Percentiles rank a stretch among this genome's conserved stretches.
Evolutionary conservation across 768 basidiomycete genomes (phyloP).

Genomic region (Phylloporus sp.): DNA sequence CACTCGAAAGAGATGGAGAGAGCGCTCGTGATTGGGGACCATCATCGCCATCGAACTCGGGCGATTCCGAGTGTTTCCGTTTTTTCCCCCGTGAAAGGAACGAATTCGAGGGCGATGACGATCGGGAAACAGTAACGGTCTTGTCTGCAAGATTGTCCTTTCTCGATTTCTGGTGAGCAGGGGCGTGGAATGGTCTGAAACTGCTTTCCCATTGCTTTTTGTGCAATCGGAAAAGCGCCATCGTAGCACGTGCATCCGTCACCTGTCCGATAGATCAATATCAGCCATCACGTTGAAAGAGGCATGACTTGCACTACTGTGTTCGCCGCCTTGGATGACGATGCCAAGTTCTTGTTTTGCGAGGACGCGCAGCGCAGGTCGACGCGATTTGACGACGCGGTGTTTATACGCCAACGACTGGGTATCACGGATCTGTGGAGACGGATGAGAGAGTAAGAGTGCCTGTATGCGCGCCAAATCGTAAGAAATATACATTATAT

Average conservation of each 20-base stretch:
- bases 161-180: background rate
- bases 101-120: background rate
- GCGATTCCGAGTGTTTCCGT: slow-evolving; percentile 11
- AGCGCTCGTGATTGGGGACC: background rate
- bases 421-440: slow-evolving; percentile 61
- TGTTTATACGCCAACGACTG: slow-evolving; percentile 57
- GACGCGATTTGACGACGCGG: slow-evolving; percentile 55
- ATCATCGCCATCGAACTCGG: background rate
- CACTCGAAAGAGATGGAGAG: background rate
- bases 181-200: slow-evolving; percentile 5
- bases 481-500: background rate
- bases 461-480: slow-evolving; percentile 31
- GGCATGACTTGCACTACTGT: slow-evolving; percentile 66
- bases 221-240: slow-evolving; percentile 86
- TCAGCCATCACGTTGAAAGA: background rate
- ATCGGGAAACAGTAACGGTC: background rate
- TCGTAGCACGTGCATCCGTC: slow-evolving; percentile 88
- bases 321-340: slow-evolving; percentile 83
- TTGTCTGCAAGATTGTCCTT: background rate
- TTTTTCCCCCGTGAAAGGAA: slow-evolving; percentile 3
- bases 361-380: slow-evolving; percentile 74
- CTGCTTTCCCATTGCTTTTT: slow-evolving; percentile 78
- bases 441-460: slow-evolving; percentile 68
- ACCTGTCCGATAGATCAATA: slow-evolving; percentile 45
- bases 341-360: slow-evolving; percentile 74